Evolutionary conservation across 768 basidiomycete genomes (phyloP).

Genomic region (Podaxis mareebaensis): DNA sequence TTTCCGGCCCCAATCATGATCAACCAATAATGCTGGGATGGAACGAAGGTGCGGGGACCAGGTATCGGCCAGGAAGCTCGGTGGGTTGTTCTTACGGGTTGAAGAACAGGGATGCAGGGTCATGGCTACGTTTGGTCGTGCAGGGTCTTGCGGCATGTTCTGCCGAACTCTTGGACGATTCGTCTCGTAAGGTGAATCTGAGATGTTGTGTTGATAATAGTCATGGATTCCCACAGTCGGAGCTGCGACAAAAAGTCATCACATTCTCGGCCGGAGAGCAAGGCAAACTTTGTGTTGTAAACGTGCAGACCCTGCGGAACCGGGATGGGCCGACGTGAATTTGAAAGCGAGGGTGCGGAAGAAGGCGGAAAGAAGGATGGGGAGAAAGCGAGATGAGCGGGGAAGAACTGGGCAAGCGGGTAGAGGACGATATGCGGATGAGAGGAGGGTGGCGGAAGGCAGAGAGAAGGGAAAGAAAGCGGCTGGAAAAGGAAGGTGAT

Average conservation of each 20-base stretch:
- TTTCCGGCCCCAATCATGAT: slow-evolving; percentile 2
- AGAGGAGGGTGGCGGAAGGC: slow-evolving; percentile 24
- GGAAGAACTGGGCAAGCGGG: slow-evolving; percentile 10
- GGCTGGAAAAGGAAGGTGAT: slow-evolving; percentile 12
- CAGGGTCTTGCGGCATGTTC: slow-evolving; percentile 17
- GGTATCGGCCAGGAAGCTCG: background rate
- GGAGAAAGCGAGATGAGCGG: slow-evolving; percentile 11
- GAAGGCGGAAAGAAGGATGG: slow-evolving; percentile 13
- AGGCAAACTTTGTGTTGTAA: background rate
- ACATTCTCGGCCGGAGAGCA: slow-evolving; percentile 19
- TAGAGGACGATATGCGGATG: slow-evolving; percentile 21
- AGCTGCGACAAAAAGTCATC: slow-evolving; percentile 24
- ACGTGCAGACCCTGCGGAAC: background rate
- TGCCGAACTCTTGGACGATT: slow-evolving; percentile 8
- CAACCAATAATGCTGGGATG: slow-evolving; percentile 5
- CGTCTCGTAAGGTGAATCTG: slow-evolving; percentile 18
- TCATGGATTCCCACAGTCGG: slow-evolving; percentile 20
- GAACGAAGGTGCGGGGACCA: background rate
- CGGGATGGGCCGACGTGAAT: slow-evolving; percentile 1
- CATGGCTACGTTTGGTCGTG: slow-evolving; percentile 14
- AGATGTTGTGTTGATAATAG: slow-evolving; percentile 21
- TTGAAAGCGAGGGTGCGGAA: slow-evolving; percentile 1
- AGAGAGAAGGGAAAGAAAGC: slow-evolving; percentile 9
- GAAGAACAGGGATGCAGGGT: background rate
- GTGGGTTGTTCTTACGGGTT: background rate